phyloP scores from a whole-genome alignment of 768 basidiomycete species.

The Boletus pseudopeckii region DNA sequence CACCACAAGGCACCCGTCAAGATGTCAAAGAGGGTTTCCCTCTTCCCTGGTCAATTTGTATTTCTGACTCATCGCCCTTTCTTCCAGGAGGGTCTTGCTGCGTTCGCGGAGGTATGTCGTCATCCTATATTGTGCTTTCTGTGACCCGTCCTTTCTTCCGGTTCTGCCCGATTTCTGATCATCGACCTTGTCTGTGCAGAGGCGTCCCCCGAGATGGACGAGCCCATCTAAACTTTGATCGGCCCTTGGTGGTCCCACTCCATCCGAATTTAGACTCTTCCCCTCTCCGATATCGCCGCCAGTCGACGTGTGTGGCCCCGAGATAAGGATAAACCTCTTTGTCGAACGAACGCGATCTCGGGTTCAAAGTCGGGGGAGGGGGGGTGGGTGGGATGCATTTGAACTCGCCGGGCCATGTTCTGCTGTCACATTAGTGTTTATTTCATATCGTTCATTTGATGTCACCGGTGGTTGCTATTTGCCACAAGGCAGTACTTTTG shows the following conservation, averaged over 20 bases:
- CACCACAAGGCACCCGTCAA: background rate
- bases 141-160: slow-evolving; percentile 2
- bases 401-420: too few species aligned
- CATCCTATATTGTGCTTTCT: slow-evolving; percentile 1
- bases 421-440: too few species aligned
- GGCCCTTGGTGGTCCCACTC: background rate
- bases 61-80: slow-evolving; percentile 16
- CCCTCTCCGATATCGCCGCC: background rate
- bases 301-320: too few species aligned
- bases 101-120: slow-evolving; percentile 47
- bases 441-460: background rate
- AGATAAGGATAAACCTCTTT: background rate
- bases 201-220: slow-evolving; percentile 18
- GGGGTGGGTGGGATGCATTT: too few species aligned
- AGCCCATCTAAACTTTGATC: slow-evolving; percentile 22
- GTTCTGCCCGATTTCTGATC: background rate
- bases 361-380: too few species aligned
- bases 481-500: background rate
- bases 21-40: background rate
- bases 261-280: background rate
- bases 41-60: background rate
- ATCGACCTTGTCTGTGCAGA: slow-evolving; percentile 7
- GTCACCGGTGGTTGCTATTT: background rate
- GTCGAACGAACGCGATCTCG: background rate
- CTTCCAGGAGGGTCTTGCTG: slow-evolving; percentile 63